Conservation (phyloP, 129 eudicot genomes). For the Flaveria bidentis region DNA sequence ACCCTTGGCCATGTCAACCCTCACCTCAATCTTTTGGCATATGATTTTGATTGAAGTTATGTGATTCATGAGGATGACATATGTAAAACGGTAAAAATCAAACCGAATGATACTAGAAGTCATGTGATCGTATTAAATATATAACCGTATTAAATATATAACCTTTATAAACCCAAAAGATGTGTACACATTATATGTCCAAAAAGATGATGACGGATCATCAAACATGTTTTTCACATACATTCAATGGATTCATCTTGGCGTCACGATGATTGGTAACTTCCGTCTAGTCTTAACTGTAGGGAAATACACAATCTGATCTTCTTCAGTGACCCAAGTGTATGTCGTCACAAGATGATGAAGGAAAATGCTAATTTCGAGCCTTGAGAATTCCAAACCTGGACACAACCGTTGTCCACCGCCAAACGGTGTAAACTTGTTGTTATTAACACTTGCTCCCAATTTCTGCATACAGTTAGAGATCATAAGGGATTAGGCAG, state of each 20-base stretch:
- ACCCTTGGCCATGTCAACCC: too few species aligned
- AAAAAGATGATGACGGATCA: background rate
- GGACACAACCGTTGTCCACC: constrained; percentile 99
- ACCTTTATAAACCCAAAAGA: background rate
- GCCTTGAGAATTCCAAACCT: constrained; percentile 88
- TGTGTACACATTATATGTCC: constrained; percentile 9
- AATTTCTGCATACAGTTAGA: constrained; percentile 43
- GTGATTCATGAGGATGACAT: background rate
- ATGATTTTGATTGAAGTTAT: background rate
- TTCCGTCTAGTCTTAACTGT: constrained; percentile 78
- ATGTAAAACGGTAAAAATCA: background rate
- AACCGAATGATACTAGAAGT: background rate
- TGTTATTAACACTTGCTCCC: constrained; percentile 58
- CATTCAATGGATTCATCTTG: constrained; percentile 25
- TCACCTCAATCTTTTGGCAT: background rate
- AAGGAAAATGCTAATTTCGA: constrained; percentile 88
- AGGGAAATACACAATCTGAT: constrained; percentile 80
- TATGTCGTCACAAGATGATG: constrained; percentile 84
- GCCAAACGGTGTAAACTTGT: constrained; percentile 87
- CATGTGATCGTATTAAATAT: too few species aligned
- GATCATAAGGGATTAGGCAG: background rate
- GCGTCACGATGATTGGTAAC: constrained; percentile 70
- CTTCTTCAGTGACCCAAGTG: constrained; percentile 85
- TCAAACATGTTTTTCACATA: background rate
- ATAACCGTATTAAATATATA: too few species aligned